phyloP scores from a whole-genome alignment of 2,329 filamentous ascomycete genomes.

The Zymoseptoria crescenta region DNA sequence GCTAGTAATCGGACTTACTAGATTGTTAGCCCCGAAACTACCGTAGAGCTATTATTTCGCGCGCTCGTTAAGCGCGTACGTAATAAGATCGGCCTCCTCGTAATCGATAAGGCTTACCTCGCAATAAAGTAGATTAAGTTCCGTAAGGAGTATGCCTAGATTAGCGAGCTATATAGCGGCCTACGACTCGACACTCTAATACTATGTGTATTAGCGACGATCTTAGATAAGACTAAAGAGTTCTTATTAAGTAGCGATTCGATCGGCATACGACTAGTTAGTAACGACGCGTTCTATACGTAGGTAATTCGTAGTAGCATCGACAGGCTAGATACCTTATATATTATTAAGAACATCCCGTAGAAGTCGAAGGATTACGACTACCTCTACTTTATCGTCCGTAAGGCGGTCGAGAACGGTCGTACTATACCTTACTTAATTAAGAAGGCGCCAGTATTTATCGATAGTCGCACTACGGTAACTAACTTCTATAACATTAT shows the following conservation, averaged over 20 bases:
- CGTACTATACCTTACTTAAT: not conserved
- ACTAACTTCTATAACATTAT: too few relatives aligned
- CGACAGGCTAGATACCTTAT: not conserved
- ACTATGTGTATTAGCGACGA: not conserved
- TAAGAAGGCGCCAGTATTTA: not conserved
- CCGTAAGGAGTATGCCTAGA: not conserved
- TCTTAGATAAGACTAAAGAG: not conserved
- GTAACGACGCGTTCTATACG: not conserved
- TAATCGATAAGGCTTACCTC: not conserved
- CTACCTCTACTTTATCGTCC: not conserved
- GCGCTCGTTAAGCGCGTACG: too few relatives aligned
- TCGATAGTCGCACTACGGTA: not conserved
- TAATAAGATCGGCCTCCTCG: not conserved
- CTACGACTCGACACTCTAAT: not conserved
- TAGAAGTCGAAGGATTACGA: not conserved
- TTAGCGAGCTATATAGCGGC: not conserved
- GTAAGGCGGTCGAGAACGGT: not conserved
- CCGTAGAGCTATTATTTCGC: not conserved
- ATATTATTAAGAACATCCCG: not conserved
- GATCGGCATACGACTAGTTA: not conserved
- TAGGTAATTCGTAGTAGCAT: not conserved
- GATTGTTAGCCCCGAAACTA: not conserved
- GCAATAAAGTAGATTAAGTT: not conserved
- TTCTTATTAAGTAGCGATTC: not conserved
- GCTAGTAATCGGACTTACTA: not conserved